Conservation (phyloP, 129 eudicot species). For the Ambrosia trifida region DNA sequence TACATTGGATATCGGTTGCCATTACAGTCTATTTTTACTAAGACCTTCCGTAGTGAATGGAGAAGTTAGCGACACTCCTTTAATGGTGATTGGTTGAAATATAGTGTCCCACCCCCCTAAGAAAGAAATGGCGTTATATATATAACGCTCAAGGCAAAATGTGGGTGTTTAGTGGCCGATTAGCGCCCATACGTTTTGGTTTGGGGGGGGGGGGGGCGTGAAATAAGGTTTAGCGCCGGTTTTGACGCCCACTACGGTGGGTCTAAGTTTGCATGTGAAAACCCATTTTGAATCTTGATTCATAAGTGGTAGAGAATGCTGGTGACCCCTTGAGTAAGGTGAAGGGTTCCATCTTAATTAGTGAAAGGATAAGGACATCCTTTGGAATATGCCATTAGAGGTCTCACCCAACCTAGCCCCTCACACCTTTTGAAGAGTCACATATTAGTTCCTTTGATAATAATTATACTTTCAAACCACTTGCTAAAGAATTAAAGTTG, state of each 20-base stretch:
- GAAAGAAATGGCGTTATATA: too few relatives aligned
- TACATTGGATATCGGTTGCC: not conserved
- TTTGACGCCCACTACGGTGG: too few relatives aligned
- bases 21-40: not conserved
- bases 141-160: too few relatives aligned
- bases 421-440: constrained; percentile 33
- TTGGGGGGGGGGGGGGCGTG: too few relatives aligned
- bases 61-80: too few relatives aligned
- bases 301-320: constrained; percentile 5
- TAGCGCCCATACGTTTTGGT: too few relatives aligned
- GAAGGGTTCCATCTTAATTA: constrained; percentile 23
- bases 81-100: too few relatives aligned
- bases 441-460: constrained; percentile 10
- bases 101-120: too few relatives aligned
- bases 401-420: constrained; percentile 28
- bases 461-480: constrained; percentile 21
- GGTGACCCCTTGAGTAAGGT: constrained; percentile 35
- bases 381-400: constrained; percentile 30
- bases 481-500: constrained; percentile 22
- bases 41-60: too few relatives aligned
- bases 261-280: not conserved
- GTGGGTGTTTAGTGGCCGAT: too few relatives aligned
- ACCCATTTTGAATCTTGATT: constrained; percentile 1
- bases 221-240: too few relatives aligned
- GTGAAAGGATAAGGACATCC: constrained; percentile 37